These are phyloP conservation scores for Anthostomella pinea DNA, from an alignment of 2,329 filamentous ascomycete genomes.

Conservation along the genomic window DNA sequence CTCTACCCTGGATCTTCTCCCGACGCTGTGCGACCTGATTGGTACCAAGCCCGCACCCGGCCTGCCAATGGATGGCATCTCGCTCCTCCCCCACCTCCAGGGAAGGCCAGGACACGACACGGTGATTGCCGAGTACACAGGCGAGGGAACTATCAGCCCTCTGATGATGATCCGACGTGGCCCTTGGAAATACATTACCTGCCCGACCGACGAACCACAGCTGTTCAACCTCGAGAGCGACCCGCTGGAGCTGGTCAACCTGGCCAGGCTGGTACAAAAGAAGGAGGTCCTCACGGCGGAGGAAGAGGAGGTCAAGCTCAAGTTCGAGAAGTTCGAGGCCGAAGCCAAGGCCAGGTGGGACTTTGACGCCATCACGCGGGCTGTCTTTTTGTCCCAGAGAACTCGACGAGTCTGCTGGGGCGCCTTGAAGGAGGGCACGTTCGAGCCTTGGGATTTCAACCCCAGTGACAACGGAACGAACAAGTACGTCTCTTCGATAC, in stretches of 20 bases:
- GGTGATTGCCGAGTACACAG: conserved; percentile 93
- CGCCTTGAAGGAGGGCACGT: conserved; percentile 71
- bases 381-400: conserved; percentile 75
- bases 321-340: conserved; percentile 64
- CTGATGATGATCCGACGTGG: conserved; percentile 93
- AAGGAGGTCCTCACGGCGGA: conserved; percentile 37
- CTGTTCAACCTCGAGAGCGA: conserved; percentile 77
- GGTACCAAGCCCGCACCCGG: conserved; percentile 65
- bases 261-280: conserved; percentile 49
- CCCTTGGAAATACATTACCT: conserved; percentile 87
- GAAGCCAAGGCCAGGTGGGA: conserved; percentile 80
- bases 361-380: conserved; percentile 70
- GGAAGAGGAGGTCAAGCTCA: conserved; percentile 45
- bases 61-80: conserved; percentile 83
- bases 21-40: conserved; percentile 81
- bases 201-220: conserved; percentile 78
- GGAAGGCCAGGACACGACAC: conserved; percentile 71
- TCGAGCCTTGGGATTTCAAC: conserved; percentile 83
- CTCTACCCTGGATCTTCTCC: conserved; percentile 85
- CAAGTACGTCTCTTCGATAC: conserved; percentile 50
- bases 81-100: conserved; percentile 74
- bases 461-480: conserved; percentile 66
- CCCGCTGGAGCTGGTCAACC: conserved; percentile 73
- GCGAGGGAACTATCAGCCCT: conserved; percentile 83
- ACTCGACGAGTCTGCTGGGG: conserved; percentile 76